Conservation (phyloP, 2,329 filamentous ascomycete genomes). For the Westerdykella sp. region DNA sequence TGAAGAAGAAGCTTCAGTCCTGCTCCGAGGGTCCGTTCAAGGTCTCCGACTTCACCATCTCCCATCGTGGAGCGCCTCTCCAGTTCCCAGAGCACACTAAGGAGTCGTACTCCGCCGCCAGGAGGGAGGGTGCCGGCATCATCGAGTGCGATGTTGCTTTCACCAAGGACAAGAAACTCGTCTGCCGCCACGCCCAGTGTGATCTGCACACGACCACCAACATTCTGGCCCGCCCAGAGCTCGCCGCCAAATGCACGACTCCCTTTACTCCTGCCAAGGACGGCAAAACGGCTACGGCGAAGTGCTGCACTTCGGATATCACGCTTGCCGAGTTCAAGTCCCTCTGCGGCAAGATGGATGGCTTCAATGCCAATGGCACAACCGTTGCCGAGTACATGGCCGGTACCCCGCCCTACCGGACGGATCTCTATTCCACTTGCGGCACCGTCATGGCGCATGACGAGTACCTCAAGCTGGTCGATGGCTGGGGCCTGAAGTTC, state of each 20-base stretch:
- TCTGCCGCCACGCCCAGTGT: slow-evolving; percentile 36
- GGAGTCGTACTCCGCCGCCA: slow-evolving; percentile 26
- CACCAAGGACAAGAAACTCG: slow-evolving; percentile 34
- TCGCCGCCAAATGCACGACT: slow-evolving; percentile 34
- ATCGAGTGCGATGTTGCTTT: slow-evolving; percentile 37
- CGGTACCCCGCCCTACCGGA: slow-evolving; percentile 57
- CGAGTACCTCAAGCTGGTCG: slow-evolving; percentile 56
- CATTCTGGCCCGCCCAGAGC: slow-evolving; percentile 28
- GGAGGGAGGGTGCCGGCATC: slow-evolving; percentile 32
- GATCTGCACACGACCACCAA: slow-evolving; percentile 37
- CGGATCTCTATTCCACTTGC: slow-evolving; percentile 60
- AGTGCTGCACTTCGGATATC: slow-evolving; percentile 67
- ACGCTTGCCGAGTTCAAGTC: slow-evolving; percentile 61
- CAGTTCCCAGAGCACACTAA: slow-evolving; percentile 34
- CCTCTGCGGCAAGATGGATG: slow-evolving; percentile 60
- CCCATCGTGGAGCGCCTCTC: slow-evolving; percentile 33
- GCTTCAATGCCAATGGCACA: slow-evolving; percentile 57
- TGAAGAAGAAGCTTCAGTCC: slow-evolving; percentile 34
- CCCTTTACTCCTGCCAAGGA: slow-evolving; percentile 30
- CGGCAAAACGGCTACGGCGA: slow-evolving; percentile 49
- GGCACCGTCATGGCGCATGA: slow-evolving; percentile 56
- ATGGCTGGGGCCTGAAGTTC: slow-evolving; percentile 53
- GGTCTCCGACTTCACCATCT: slow-evolving; percentile 29
- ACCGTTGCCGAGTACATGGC: slow-evolving; percentile 53
- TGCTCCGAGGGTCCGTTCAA: slow-evolving; percentile 35